Conservation (phyloP, 768 basidiomycete genomes). For the Rhodotorula diobovata region DNA sequence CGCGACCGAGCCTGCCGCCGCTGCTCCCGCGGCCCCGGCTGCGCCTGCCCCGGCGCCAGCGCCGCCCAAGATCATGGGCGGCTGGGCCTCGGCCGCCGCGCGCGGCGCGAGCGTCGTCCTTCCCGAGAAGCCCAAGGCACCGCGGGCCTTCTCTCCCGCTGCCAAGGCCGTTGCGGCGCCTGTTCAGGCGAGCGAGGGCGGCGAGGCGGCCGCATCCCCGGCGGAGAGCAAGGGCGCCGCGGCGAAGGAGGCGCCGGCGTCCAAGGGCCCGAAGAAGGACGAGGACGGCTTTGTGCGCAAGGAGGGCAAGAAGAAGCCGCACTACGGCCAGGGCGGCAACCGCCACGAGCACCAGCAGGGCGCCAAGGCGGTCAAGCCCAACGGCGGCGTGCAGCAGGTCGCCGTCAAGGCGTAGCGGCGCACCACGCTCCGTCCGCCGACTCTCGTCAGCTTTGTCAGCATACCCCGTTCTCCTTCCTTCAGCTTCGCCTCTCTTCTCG, state of each 20-base stretch:
- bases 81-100: slow-evolving; percentile 33
- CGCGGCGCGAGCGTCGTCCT: slow-evolving; percentile 19
- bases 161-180: not conserved
- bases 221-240: not conserved
- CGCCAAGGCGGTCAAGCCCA: not conserved
- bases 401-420: slow-evolving; percentile 16
- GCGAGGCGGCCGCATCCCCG: not conserved
- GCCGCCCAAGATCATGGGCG: slow-evolving; percentile 10
- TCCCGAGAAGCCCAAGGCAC: slow-evolving; percentile 2
- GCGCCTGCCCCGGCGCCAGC: not conserved
- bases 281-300: slow-evolving; percentile 25
- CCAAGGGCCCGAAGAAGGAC: slow-evolving; percentile 6
- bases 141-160: slow-evolving; percentile 1
- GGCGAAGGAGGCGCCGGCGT: not conserved
- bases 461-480: not conserved
- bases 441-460: not conserved
- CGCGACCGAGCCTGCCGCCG: not conserved
- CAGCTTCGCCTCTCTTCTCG: not conserved
- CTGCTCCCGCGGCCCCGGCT: not conserved
- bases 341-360: not conserved
- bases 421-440: no score
- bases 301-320: slow-evolving; percentile 9
- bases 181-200: not conserved
- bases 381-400: not conserved
- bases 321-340: not conserved